A percentile compares a stretch with the other conserved stretches of the same genome.
These are phyloP conservation scores for Epichloe sibirici DNA, from an alignment of 2,329 filamentous ascomycete species.

Conservation along the genomic window DNA sequence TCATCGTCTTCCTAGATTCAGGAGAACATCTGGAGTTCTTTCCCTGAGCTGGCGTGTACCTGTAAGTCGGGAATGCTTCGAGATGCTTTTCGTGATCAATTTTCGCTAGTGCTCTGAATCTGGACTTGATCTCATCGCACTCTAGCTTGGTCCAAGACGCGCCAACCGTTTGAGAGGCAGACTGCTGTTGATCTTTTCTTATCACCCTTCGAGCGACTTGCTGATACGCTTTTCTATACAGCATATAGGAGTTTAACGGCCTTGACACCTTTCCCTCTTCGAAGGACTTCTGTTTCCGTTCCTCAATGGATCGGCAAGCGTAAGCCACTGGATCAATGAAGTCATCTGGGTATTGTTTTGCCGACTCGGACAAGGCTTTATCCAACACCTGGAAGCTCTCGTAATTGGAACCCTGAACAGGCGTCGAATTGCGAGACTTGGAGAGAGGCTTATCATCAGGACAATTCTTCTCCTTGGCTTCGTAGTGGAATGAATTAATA, in stretches of 20 bases:
- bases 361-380: conserved; percentile 6
- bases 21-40: conserved; percentile 21
- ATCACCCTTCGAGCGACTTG: conserved; percentile 68
- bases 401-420: not conserved
- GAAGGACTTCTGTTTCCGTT: conserved; percentile 3
- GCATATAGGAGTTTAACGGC: conserved; percentile 96
- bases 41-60: conserved; percentile 75
- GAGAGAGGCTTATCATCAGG: not conserved
- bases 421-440: not conserved
- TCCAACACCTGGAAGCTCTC: not conserved
- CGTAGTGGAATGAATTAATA: not conserved
- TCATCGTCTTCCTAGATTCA: conserved; percentile 1
- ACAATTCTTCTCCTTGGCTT: not conserved
- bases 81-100: conserved; percentile 77
- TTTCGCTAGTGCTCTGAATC: conserved; percentile 68
- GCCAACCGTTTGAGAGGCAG: conserved; percentile 80
- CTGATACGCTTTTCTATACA: conserved; percentile 88
- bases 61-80: conserved; percentile 79
- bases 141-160: conserved; percentile 71
- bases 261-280: conserved; percentile 44
- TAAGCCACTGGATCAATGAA: conserved; percentile 3
- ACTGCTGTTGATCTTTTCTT: conserved; percentile 85
- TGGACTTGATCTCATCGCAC: conserved; percentile 54
- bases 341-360: not conserved
- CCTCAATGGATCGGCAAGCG: conserved; percentile 4